Evolutionary conservation across 257 asterid species (phyloP), one percentile per base, ranked within the genome.

Genomic region (Linaria vulgaris): DNA sequence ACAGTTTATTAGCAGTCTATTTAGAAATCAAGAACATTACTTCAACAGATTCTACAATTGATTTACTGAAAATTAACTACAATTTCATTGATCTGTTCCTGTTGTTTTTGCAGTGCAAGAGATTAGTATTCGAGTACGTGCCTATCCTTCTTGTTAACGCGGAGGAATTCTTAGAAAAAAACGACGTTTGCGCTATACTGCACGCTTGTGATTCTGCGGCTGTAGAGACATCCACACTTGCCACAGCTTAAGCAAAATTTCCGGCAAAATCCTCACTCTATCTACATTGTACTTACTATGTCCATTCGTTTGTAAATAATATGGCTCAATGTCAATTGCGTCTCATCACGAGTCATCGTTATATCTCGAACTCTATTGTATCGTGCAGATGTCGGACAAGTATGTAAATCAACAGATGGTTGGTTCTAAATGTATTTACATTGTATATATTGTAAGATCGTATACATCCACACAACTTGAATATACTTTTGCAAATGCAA

Each of bases 81-180:
- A 44, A 59, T 31, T 53, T 44, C 64, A 50, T 6, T 5, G 49
- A 23, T 50, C 55, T 31, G 3, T 55, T 53, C 9, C 1, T 8
- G 41, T 34, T 46, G 1, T 23, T 77, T 51, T 63, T 71, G 78
- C 89, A 94, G 99, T 94, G 99, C 52, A 90, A 94, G 89, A 82
- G 74, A 76, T 56, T 94, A 59, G 97, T 90, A 13, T 81, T 90
- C 24, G 96, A 90, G 78, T 94, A 90, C 46, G 89, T 80, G 1
- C 97, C 99, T 12, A 37, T 82, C 63, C 72, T 94, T 72, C 86
- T 94, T 9, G 64, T 81, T 30, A 87, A 90, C 21, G 92, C 95
- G 0, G 94, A 94, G 82, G 76, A 90, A 46, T 85, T 83, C 84
- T 74, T 90, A 71, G 95, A 90, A 76, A 70, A 72, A 44, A 80